These are phyloP conservation scores for Penicillium rolfsii DNA, from an alignment of 2,329 filamentous ascomycete species.

Conservation along the genomic window DNA sequence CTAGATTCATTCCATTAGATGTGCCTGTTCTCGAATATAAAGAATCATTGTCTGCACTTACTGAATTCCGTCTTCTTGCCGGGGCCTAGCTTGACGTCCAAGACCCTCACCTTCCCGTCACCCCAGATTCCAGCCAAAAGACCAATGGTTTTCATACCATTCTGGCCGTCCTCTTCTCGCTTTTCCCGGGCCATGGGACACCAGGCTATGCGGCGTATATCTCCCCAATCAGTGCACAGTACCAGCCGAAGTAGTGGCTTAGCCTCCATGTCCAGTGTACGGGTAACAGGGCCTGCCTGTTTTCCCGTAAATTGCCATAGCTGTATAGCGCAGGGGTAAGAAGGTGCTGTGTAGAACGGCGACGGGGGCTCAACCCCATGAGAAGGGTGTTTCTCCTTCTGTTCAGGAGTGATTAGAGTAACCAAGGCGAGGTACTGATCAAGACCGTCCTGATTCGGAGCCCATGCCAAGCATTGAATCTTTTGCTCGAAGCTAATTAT, in stretches of 20 bases:
- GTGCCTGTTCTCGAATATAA: neutral
- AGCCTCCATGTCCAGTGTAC: slow-evolving; percentile 48
- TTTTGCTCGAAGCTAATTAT: slow-evolving; percentile 60
- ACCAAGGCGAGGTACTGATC: slow-evolving; percentile 61
- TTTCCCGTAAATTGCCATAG: slow-evolving; percentile 60
- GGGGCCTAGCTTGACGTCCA: slow-evolving; percentile 52
- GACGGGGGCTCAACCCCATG: slow-evolving; percentile 44
- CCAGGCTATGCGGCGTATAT: slow-evolving; percentile 60
- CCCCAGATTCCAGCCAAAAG: slow-evolving; percentile 61
- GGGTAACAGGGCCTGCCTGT: slow-evolving; percentile 33
- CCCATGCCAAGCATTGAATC: slow-evolving; percentile 55
- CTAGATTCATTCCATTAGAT: slow-evolving; percentile 24
- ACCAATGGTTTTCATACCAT: slow-evolving; percentile 47
- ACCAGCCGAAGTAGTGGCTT: slow-evolving; percentile 54
- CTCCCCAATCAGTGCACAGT: slow-evolving; percentile 62
- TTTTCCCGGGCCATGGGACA: slow-evolving; percentile 51
- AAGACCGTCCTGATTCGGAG: slow-evolving; percentile 48
- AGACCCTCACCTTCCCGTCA: slow-evolving; percentile 60
- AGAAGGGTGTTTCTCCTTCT: slow-evolving; percentile 38
- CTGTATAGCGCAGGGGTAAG: slow-evolving; percentile 57
- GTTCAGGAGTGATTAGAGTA: slow-evolving; percentile 43
- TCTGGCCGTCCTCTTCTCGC: slow-evolving; percentile 36
- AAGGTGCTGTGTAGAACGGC: slow-evolving; percentile 55
- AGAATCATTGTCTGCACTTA: slow-evolving; percentile 23
- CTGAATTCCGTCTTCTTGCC: slow-evolving; percentile 38